Evolutionary conservation across 305 asterid species (phyloP).

Genomic region (Fraxinus paxiana): DNA sequence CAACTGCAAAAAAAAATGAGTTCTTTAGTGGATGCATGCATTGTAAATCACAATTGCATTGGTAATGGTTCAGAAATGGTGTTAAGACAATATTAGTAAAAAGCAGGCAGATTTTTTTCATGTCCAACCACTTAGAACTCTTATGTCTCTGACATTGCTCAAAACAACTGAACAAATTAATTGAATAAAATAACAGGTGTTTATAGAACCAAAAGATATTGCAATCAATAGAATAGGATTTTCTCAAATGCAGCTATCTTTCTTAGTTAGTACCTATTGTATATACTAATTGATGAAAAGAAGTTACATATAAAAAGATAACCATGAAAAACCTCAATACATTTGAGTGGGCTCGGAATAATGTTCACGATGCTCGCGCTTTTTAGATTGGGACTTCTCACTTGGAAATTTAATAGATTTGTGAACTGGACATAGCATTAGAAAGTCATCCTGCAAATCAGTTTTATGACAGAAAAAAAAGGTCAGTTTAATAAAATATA

Average conservation of each 20-base stretch:
- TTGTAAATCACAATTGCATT: not conserved
- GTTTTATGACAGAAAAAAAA: not conserved
- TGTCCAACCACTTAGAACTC: not conserved
- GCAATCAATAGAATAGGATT: slow-evolving; percentile 11
- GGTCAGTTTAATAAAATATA: slow-evolving; percentile 4
- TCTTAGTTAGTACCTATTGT: not conserved
- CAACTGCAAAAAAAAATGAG: not conserved
- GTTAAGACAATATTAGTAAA: not conserved
- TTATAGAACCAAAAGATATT: slow-evolving; percentile 3
- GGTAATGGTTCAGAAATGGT: not conserved
- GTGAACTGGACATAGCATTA: slow-evolving; percentile 84
- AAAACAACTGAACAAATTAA: not conserved
- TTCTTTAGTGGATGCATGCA: not conserved
- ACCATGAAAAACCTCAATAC: slow-evolving; percentile 35
- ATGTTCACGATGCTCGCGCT: slow-evolving; percentile 30
- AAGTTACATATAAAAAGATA: not conserved
- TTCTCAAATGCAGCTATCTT: not conserved
- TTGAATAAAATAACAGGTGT: not conserved
- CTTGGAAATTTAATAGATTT: slow-evolving; percentile 62
- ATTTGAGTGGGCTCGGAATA: slow-evolving; percentile 31
- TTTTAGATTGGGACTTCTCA: slow-evolving; percentile 50
- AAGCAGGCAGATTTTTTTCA: not conserved
- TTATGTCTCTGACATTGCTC: not conserved
- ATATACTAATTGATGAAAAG: not conserved
- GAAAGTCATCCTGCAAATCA: slow-evolving; percentile 54